Evolutionary conservation across 179 eudicot genomes (phyloP), one percentile per base, ranked within the genome.

Genomic region (Silene vulgaris): DNA sequence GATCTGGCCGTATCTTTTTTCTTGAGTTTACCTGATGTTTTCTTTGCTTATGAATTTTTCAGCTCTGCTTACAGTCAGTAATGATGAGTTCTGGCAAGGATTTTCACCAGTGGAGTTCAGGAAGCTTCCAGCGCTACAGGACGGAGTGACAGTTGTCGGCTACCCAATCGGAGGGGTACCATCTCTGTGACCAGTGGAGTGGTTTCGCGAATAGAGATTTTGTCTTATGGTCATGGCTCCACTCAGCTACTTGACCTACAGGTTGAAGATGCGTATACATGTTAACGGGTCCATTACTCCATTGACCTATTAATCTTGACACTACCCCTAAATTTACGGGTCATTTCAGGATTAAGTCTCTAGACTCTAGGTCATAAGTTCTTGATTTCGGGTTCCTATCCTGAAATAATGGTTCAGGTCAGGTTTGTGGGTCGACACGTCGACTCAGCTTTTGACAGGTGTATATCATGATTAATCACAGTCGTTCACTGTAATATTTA

Each of bases 161-260:
- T 93, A 93, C 73, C 98, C 98, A 59, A 90, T 91, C 28, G 98
- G 96, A 29, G 98, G 97, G 13, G 98, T 78, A 93, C 97, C 19
- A 90, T 93, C 57, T 91, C 98, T 75, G 97, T 93, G 23, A 93
- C 98, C 37, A 91, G 97, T 80, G 97, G 98, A 13, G 98, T 93
- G 72, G 96, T 93, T 52, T 93, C 97, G 19, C 93, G 98, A 26
- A 87, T 90, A 62, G 97, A 93, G 84, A 91, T 91, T 70, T 85
- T 93, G 66, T 87, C 96, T 23, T 93, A 93, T 80, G 90, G 85
- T 71, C 98, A 93, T 68, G 98, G 96, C 29, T 91, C 96, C 20
- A 90, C 97, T 77, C 94, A 93, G 79, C 97, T 93, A 78, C 87
- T 93, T 59, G 97, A 96, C 43, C 80, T 93, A 80, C 98, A 93